phyloP scores from a whole-genome alignment of 2,329 filamentous ascomycete genomes.

The Fusarium algeriense region DNA sequence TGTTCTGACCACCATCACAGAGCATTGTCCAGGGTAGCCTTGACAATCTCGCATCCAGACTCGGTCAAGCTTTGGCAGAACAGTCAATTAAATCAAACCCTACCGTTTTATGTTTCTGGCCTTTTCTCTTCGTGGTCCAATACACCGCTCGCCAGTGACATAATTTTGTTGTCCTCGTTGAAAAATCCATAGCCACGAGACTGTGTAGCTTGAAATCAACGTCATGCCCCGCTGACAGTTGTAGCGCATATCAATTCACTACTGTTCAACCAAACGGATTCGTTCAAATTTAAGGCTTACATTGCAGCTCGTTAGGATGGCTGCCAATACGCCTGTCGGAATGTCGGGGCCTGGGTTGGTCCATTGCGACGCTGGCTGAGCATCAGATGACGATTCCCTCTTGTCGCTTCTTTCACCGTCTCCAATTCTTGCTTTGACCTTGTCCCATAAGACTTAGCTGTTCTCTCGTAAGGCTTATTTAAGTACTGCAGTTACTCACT shows the following conservation, averaged over 20 bases:
- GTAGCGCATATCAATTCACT: conserved; percentile 9
- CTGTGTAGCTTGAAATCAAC: conserved; percentile 43
- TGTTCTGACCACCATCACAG: conserved; percentile 17
- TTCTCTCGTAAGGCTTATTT: not conserved
- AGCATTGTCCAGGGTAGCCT: conserved; percentile 14
- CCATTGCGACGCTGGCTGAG: conserved; percentile 20
- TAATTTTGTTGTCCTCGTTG: not conserved
- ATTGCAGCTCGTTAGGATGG: not conserved
- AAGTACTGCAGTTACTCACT: conserved; percentile 5
- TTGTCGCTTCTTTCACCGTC: conserved; percentile 26
- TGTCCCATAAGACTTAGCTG: not conserved
- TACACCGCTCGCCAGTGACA: conserved; percentile 3
- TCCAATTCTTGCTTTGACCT: conserved; percentile 8
- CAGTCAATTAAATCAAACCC: not conserved
- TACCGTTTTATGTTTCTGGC: not conserved
- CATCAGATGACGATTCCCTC: conserved; percentile 48
- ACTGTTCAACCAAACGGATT: conserved; percentile 15
- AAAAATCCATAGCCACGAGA: conserved; percentile 3
- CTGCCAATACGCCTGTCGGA: conserved; percentile 20
- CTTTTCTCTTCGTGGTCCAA: not conserved
- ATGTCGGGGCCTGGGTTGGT: conserved; percentile 22
- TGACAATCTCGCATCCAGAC: not conserved
- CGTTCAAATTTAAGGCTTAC: conserved; percentile 7
- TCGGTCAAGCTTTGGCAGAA: not conserved
- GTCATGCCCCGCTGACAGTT: conserved; percentile 42